Conservation (phyloP, 306 rosid species). For the Gastrolobium bilobum region DNA sequence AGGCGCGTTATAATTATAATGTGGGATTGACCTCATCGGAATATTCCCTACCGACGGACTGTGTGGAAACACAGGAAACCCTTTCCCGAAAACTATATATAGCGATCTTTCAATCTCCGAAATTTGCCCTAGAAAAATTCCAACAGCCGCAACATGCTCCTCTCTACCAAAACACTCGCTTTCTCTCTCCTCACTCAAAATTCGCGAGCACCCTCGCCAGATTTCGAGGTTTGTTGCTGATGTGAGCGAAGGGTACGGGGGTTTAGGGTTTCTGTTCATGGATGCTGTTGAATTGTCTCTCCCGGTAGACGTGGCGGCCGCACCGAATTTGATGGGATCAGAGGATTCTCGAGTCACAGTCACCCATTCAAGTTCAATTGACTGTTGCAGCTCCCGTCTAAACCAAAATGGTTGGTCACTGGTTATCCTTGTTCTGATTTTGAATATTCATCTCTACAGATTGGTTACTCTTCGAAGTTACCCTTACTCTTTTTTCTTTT, state of each 20-base stretch:
- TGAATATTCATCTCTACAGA: too few species aligned
- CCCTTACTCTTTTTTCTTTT: not conserved
- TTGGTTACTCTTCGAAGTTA: not conserved
- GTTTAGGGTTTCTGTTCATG: constrained; percentile 54
- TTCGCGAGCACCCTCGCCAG: constrained; percentile 4
- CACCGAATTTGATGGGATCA: constrained; percentile 71
- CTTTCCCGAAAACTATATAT: constrained; percentile 99
- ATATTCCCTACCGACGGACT: constrained; percentile 69
- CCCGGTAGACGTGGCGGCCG: constrained; percentile 59
- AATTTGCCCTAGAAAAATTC: constrained; percentile 85
- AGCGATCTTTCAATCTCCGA: constrained; percentile 59
- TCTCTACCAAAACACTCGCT: constrained; percentile 49
- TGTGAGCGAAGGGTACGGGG: not conserved
- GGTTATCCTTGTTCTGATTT: not conserved
- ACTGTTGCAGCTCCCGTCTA: constrained; percentile 52
- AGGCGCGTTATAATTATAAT: not conserved
- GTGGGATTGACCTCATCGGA: constrained; percentile 67
- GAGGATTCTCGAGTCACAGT: constrained; percentile 57
- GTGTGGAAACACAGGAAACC: constrained; percentile 51
- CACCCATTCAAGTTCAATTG: constrained; percentile 50
- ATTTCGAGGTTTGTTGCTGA: too few species aligned
- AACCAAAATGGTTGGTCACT: constrained; percentile 66
- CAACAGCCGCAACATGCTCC: constrained; percentile 77
- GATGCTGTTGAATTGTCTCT: constrained; percentile 71
- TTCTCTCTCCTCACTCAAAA: constrained; percentile 44